Evolutionary conservation across 2,329 filamentous ascomycete species (phyloP), one percentile per base, ranked within the genome.

Genomic region (Colletotrichum filicis): DNA sequence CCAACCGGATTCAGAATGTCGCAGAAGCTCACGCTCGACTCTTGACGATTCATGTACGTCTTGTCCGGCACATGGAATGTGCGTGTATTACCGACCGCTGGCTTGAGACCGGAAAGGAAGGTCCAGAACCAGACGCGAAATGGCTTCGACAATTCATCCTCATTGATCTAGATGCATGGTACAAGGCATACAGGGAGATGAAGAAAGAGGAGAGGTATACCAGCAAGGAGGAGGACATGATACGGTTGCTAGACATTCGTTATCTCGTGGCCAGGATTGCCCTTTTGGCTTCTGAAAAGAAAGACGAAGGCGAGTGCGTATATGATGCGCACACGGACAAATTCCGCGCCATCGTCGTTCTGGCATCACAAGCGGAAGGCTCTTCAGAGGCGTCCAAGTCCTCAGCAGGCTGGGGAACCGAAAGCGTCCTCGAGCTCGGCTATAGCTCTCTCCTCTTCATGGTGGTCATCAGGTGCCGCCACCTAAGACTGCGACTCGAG

Each of bases 301-400:
- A 9, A n/a, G 42, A 22, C 19, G 16, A n/a, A 24, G 35, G 12
- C 16, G 69, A 58, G 30, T 14, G 4, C 52, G 76, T 72, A 1
- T 85, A 81, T 35, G 85, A 86, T 63, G 59, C 62, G 3, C 73
- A 79, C 55, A 57, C 79, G 16, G 67, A 77, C 0, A 74, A 75
- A 0, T 85, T 84, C 28, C 64, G 69, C 11, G 9, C 37, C 3
- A 49, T 63, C 0, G 6, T 68, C 11, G 37, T 52, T 8, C 22
- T 68, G 2, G 28, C 68, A 14, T 16, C 32, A 3, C 32, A n/a
- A 8, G 14, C 22, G 3, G 9, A 64, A 3, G 35, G 26, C 1
- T 26, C 52, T 0, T 2, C 56, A 19, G 42, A n/a, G 7, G 19
- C 5, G 5, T 19, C 64, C 1, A 22, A 6, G 12, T 8, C 52